A percentile compares a stretch with the other conserved stretches of the same genome.
Conservation (phyloP, 371 early-diverging fungal genomes). For the Syncephalastrum monosporum region DNA sequence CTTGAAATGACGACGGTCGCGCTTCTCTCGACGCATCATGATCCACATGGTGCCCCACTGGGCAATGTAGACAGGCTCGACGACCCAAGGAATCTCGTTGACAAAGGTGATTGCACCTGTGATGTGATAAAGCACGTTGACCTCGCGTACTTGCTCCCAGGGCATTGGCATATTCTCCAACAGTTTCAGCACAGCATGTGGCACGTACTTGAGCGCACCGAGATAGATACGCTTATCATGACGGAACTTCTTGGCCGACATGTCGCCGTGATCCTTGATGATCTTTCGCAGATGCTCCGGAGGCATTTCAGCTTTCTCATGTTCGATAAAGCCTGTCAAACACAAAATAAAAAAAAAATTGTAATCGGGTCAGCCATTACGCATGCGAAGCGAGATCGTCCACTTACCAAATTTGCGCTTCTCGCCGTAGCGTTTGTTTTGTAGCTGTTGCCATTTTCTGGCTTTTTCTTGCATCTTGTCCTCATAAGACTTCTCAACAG, state of each 20-base stretch:
- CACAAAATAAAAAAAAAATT: slow-evolving; percentile 12
- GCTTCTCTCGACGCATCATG: slow-evolving; percentile 98
- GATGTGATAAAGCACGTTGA: slow-evolving; percentile 96
- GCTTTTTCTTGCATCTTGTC: slow-evolving; percentile 77
- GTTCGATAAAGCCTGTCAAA: slow-evolving; percentile 59
- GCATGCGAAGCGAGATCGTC: neutral
- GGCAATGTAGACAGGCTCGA: slow-evolving; percentile 95
- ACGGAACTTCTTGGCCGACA: slow-evolving; percentile 95
- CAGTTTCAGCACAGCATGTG: slow-evolving; percentile 97
- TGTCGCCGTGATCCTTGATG: slow-evolving; percentile 98
- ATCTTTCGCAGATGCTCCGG: slow-evolving; percentile 97
- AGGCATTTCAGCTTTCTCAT: slow-evolving; percentile 93
- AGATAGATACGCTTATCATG: slow-evolving; percentile 97
- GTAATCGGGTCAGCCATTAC: slow-evolving; percentile 6
- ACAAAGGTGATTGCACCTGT: slow-evolving; percentile 99
- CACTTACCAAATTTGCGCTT: slow-evolving; percentile 88
- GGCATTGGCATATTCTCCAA: slow-evolving; percentile 99
- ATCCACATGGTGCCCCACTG: slow-evolving; percentile 99
- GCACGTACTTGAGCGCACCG: slow-evolving; percentile 97
- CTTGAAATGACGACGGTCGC: slow-evolving; percentile 97
- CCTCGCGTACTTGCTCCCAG: slow-evolving; percentile 98
- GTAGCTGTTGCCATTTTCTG: slow-evolving; percentile 89
- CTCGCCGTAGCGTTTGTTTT: slow-evolving; percentile 89
- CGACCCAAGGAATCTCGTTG: slow-evolving; percentile 93
- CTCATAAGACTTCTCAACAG: slow-evolving; percentile 33